These are phyloP conservation scores for Termitomyces sp. DNA, from an alignment of 768 basidiomycete genomes.

Conservation along the genomic window DNA sequence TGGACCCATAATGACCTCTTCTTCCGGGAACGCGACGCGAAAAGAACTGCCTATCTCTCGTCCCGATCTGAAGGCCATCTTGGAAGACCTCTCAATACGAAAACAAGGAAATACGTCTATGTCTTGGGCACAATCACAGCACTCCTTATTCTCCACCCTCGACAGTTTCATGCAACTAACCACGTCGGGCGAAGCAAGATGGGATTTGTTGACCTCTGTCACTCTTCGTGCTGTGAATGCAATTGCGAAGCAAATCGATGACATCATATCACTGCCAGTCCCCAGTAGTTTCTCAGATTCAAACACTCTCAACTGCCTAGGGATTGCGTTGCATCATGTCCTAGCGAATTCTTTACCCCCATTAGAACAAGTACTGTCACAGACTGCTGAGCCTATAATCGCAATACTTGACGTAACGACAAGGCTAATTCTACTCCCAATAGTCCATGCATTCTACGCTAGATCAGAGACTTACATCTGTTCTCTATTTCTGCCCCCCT, in stretches of 20 bases:
- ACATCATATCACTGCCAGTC: constrained; percentile 3
- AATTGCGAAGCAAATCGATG: constrained; percentile 13
- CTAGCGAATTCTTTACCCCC: constrained; percentile 13
- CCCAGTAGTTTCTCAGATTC: constrained; percentile 6
- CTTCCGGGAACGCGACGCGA: constrained; percentile 7
- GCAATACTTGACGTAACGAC: constrained; percentile 12
- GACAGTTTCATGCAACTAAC: constrained; percentile 24
- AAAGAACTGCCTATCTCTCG: constrained; percentile 4
- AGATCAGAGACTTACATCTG: constrained; percentile 11
- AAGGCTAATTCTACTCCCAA: constrained; percentile 11
- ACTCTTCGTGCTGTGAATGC: constrained; percentile 25
- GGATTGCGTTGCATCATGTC: constrained; percentile 12
- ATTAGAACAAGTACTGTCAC: constrained; percentile 7
- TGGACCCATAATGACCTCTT: not conserved
- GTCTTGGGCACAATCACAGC: constrained; percentile 1
- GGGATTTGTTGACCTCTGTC: constrained; percentile 20
- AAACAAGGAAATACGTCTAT: constrained; percentile 2
- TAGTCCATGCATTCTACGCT: constrained; percentile 10
- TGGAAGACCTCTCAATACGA: constrained; percentile 12
- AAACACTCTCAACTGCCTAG: constrained; percentile 17
- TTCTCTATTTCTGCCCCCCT: constrained; percentile 8
- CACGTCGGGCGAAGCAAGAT: constrained; percentile 18
- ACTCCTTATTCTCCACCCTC: constrained; percentile 22
- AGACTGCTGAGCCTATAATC: constrained; percentile 7
- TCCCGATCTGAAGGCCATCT: constrained; percentile 11